Percentiles rank a stretch among this genome's conserved stretches.
Conservation (phyloP, 192 early-diverging fungal genomes). For the Backusella tuberculispora region DNA sequence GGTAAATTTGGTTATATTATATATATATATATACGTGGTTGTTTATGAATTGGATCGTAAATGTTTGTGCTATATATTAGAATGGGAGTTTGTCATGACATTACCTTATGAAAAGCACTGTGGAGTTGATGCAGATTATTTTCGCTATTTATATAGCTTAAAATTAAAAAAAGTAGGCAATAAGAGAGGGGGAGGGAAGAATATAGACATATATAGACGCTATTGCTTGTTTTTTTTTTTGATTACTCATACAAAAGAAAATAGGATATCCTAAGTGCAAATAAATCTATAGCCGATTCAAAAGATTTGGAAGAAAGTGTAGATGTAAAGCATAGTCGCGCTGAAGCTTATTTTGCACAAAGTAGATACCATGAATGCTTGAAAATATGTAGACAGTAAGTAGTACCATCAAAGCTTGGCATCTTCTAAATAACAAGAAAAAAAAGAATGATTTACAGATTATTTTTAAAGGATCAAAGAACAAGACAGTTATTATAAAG, state of each 20-base stretch:
- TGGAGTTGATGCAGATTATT: conserved; percentile 54
- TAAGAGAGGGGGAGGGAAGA: conserved; percentile 16
- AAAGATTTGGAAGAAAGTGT: conserved; percentile 44
- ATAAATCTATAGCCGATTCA: conserved; percentile 34
- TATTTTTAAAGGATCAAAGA: conserved; percentile 57
- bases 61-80: conserved; percentile 34
- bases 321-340: conserved; percentile 48
- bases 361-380: conserved; percentile 52
- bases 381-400: conserved; percentile 52
- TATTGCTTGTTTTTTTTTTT: background rate
- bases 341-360: conserved; percentile 58
- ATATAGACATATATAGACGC: background rate
- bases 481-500: conserved; percentile 59
- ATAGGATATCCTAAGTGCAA: conserved; percentile 14
- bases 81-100: conserved; percentile 58
- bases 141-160: conserved; percentile 61
- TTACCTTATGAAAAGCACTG: conserved; percentile 56
- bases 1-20: conserved; percentile 40
- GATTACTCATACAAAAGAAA: background rate
- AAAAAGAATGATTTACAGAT: background rate
- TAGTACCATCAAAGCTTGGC: background rate
- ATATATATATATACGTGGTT: background rate
- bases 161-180: conserved; percentile 62
- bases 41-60: background rate
- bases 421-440: background rate